phyloP scores from a whole-genome alignment of 306 rosid genomes.

The Quercus robur region DNA sequence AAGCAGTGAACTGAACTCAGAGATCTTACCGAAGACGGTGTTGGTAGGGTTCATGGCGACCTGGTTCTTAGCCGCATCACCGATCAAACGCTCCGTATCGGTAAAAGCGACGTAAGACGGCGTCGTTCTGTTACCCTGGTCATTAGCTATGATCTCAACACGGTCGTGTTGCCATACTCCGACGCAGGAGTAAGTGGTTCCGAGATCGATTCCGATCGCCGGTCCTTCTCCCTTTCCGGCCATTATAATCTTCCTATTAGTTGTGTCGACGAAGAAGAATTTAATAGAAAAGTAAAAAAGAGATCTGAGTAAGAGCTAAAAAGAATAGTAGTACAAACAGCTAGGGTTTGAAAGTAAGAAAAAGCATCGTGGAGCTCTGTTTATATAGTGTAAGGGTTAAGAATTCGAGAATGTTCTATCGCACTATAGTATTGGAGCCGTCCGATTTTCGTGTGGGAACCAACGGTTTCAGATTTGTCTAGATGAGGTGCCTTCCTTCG shows the following conservation, averaged over 20 bases:
- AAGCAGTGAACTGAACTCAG: conserved; percentile 6
- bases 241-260: conserved; percentile 10
- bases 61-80: conserved; percentile 70
- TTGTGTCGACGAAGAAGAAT: neutral
- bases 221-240: conserved; percentile 73
- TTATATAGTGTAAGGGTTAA: conserved; percentile 28
- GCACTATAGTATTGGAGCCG: conserved; percentile 11
- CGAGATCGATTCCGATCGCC: conserved; percentile 74
- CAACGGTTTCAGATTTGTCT: neutral
- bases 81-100: conserved; percentile 55
- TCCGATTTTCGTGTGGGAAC: neutral
- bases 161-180: conserved; percentile 73
- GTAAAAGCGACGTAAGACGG: conserved; percentile 65
- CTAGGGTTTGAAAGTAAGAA: neutral
- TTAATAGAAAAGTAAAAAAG: neutral
- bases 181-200: conserved; percentile 65
- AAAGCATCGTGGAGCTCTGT: neutral
- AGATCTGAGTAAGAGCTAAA: neutral
- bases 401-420: conserved; percentile 51
- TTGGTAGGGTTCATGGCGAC: conserved; percentile 62
- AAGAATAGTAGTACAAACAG: neutral
- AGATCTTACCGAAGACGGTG: conserved; percentile 59
- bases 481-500: neutral
- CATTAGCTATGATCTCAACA: conserved; percentile 67
- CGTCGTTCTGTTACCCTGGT: conserved; percentile 69